These are phyloP conservation scores for Raphanus hybrid DNA, from an alignment of 441 rosid genomes.

Conservation along the genomic window DNA sequence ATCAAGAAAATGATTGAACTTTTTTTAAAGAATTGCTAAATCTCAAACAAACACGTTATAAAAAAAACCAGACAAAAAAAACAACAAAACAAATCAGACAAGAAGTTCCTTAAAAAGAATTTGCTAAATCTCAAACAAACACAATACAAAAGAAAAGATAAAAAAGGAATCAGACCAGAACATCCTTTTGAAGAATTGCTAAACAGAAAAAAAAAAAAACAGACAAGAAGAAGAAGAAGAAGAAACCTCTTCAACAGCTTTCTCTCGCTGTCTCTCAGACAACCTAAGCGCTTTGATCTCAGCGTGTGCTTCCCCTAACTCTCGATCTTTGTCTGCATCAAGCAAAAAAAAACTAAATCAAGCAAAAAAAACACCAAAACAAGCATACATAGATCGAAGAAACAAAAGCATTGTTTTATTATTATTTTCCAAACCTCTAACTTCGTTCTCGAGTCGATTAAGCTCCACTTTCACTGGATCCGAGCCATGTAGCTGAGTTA, in stretches of 20 bases:
- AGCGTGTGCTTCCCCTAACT: slow-evolving; percentile 87
- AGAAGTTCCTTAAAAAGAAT: neutral
- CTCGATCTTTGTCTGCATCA: slow-evolving; percentile 87
- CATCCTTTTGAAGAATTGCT: neutral
- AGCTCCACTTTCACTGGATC: slow-evolving; percentile 99
- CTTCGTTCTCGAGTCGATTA: slow-evolving; percentile 97
- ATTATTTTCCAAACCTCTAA: slow-evolving; percentile 63
- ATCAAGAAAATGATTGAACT: neutral
- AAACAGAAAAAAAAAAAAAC: too few species aligned
- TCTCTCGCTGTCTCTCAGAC: slow-evolving; percentile 89
- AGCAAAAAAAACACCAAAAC: neutral
- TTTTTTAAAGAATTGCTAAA: neutral
- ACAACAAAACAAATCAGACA: neutral
- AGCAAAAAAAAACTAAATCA: neutral
- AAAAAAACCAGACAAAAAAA: neutral
- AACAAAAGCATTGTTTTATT: slow-evolving; percentile 41
- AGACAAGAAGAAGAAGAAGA: too few species aligned
- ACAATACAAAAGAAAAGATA: neutral
- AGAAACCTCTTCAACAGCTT: slow-evolving; percentile 95
- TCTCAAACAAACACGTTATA: neutral
- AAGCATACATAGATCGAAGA: slow-evolving; percentile 53
- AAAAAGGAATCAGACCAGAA: neutral
- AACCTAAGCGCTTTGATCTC: slow-evolving; percentile 90
- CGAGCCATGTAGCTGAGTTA: slow-evolving; percentile 91
- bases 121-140: neutral